A percentile compares a stretch with the other conserved stretches of the same genome.
Conservation (phyloP, 1,284 basidiomycete genomes). For the Prillingera fragicola region DNA sequence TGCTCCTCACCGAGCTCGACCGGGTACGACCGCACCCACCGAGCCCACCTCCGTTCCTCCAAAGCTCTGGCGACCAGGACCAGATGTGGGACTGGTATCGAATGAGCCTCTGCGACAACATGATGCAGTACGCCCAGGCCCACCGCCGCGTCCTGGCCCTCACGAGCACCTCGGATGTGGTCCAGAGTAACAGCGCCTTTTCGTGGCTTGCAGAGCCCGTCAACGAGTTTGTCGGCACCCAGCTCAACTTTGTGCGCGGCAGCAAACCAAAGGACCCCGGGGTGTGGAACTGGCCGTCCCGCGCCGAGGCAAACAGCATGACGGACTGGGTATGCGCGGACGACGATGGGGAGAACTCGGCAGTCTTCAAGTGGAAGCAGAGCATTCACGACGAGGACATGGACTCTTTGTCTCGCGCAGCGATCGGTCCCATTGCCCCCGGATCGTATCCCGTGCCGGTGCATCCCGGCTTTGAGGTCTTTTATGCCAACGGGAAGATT, state of each 20-base stretch:
- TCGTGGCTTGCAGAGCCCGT: background rate
- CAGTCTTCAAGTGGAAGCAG: slow-evolving; percentile 3
- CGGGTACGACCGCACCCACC: too few species aligned
- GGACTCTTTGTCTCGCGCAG: background rate
- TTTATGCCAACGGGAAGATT: background rate
- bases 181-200: background rate
- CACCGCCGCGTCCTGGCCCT: background rate
- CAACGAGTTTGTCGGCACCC: slow-evolving; percentile 1
- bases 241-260: background rate
- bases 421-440: too few species aligned
- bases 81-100: too few species aligned
- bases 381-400: slow-evolving; percentile 1
- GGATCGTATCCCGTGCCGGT: background rate
- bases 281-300: background rate
- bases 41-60: too few species aligned
- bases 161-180: background rate
- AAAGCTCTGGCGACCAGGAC: too few species aligned
- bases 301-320: background rate
- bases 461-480: slow-evolving; percentile 4
- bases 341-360: background rate
- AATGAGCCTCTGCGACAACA: too few species aligned
- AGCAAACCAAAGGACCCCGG: too few species aligned
- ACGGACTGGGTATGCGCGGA: slow-evolving; percentile 4
- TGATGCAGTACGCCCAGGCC: background rate
- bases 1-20: background rate